Evolutionary conservation across 2,329 filamentous ascomycete species (phyloP), one percentile per base, ranked within the genome.

Genomic region (Aspergillus persii): DNA sequence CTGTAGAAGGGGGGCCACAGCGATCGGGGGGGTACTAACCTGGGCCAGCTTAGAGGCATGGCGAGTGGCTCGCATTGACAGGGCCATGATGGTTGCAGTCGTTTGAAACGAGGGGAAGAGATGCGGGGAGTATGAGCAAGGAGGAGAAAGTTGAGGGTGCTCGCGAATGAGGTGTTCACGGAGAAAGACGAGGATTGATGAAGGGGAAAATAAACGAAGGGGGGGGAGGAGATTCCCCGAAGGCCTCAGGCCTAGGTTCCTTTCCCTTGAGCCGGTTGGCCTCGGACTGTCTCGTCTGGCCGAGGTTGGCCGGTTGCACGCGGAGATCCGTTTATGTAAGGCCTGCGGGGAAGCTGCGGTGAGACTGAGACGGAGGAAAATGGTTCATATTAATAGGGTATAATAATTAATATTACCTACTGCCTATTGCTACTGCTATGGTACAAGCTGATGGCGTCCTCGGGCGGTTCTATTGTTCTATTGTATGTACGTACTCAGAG

Each of bases 31-130:
- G n/a, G 47, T 12, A 27, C 26, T 46, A 46, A 78, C 76, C 69
- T 76, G 70, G 18, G 70, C 69, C 64, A 77, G 65, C 68, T 67
- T 72, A 39, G 74, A 65, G 52, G 72, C 75, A 64, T 76, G 74
- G 58, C 73, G 71, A 60, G 73, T 70, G 54, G 74, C 70, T 70
- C 75, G 72, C 65, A 71, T 68, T 53, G 71, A 68, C 53, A 75
- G 64, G 54, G 68, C 63, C 61, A 70, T 56, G 57, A 3, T 41
- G 36, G 15, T 11, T n/a, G 12, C 7, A n/a, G 36, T 41, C 4
- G 60, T 62, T 60, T 66, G 31, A 29, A 61, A 61, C 58, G 63
- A 59, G 62, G 59, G 61, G 50, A 57, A 56, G 57, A 54, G 41
- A 56, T 44, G 44, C 48, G 33, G 44, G 48, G 51, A 39, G 41